phyloP scores from a whole-genome alignment of 2,329 filamentous ascomycete genomes.

The Fusarium avenaceum region DNA sequence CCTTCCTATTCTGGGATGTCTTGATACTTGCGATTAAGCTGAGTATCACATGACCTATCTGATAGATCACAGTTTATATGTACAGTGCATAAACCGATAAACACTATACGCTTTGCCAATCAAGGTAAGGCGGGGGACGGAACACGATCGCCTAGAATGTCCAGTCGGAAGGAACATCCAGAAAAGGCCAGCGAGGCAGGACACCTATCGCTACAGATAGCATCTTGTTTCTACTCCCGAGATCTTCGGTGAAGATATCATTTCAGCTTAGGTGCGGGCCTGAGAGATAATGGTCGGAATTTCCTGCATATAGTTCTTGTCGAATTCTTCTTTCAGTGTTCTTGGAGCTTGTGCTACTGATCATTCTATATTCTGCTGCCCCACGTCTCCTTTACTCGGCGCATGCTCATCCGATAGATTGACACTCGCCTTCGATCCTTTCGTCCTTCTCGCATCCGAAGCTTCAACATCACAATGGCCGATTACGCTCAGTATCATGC shows the following conservation, averaged over 20 bases:
- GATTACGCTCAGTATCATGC: conserved; percentile 69
- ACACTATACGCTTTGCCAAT: conserved; percentile 44
- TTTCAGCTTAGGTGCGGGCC: conserved; percentile 32
- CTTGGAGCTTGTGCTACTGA: conserved; percentile 30
- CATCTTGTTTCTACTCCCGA: conserved; percentile 35
- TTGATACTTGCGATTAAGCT: not conserved
- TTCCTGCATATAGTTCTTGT: conserved; percentile 42
- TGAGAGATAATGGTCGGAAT: conserved; percentile 44
- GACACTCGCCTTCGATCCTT: conserved; percentile 39
- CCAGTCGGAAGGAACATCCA: conserved; percentile 39
- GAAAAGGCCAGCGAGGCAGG: conserved; percentile 52
- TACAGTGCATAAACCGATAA: conserved; percentile 29
- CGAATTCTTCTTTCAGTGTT: conserved; percentile 38
- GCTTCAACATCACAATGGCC: conserved; percentile 59
- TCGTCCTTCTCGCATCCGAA: conserved; percentile 30
- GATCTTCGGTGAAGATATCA: conserved; percentile 25
- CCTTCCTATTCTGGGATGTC: too few species aligned
- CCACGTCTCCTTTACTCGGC: conserved; percentile 50
- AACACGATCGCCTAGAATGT: conserved; percentile 46
- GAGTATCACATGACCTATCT: conserved; percentile 42
- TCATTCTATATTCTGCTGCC: conserved; percentile 34
- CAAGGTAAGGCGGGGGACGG: conserved; percentile 45
- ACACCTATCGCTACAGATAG: conserved; percentile 39
- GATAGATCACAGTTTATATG: conserved; percentile 39
- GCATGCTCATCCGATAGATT: conserved; percentile 49